These are phyloP conservation scores for Cynara cardunculus DNA, from an alignment of 129 eudicot genomes.

Conservation along the genomic window DNA sequence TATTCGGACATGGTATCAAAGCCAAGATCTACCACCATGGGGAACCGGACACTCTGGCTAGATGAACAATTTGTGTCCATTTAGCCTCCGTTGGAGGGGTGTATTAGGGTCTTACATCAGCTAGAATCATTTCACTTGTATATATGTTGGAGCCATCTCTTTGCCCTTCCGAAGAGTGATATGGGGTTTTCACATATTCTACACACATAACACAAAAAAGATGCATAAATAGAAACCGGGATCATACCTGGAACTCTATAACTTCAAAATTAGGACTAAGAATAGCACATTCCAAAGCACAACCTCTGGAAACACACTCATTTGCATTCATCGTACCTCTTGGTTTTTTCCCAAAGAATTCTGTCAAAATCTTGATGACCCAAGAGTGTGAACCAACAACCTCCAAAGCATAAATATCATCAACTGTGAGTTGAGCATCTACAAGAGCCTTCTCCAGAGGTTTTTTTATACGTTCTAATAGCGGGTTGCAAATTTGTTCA, in stretches of 20 bases:
- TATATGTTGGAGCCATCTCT: not conserved
- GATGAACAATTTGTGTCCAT: too few relatives aligned
- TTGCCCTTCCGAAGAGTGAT: too few relatives aligned
- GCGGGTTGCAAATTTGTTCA: constrained; percentile 65
- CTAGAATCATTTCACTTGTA: too few relatives aligned
- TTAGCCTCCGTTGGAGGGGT: too few relatives aligned
- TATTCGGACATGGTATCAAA: too few relatives aligned
- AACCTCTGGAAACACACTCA: constrained; percentile 89
- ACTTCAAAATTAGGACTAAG: constrained; percentile 91
- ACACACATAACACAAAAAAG: not conserved
- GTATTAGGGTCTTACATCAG: too few relatives aligned
- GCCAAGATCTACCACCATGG: too few relatives aligned
- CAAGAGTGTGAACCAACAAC: constrained; percentile 91
- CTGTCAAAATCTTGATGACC: constrained; percentile 77
- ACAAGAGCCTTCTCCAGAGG: constrained; percentile 75
- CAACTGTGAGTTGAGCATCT: constrained; percentile 63
- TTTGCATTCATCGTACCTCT: constrained; percentile 94
- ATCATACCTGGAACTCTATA: constrained; percentile 69
- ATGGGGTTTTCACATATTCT: not conserved
- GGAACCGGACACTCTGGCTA: too few relatives aligned
- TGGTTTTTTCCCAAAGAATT: constrained; percentile 86
- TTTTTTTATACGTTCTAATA: constrained; percentile 76
- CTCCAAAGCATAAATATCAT: constrained; percentile 68
- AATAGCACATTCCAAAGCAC: constrained; percentile 87
- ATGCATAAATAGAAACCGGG: not conserved